These are phyloP conservation scores for Chaetomium tenue DNA, from an alignment of 495 filamentous ascomycete genomes.

Conservation along the genomic window DNA sequence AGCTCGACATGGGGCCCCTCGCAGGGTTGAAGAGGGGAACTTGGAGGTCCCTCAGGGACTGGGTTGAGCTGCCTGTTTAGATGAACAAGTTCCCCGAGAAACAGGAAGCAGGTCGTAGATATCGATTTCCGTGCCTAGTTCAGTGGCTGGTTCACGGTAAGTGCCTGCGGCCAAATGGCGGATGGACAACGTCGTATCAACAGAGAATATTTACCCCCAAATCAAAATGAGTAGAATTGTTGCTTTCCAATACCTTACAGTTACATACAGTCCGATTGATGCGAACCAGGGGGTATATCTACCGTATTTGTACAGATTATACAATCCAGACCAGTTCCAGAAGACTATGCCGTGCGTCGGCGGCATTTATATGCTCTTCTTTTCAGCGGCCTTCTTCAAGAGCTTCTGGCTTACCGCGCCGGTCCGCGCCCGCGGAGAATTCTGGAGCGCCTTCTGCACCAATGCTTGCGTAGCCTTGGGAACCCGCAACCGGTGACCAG, in stretches of 20 bases:
- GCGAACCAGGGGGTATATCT: constrained; percentile 8
- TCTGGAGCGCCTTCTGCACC: constrained; percentile 42
- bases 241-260: background rate
- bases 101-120: too few relatives aligned
- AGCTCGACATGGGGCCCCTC: too few relatives aligned
- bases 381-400: constrained; percentile 16
- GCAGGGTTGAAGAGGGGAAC: too few relatives aligned
- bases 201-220: background rate
- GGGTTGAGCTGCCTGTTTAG: too few relatives aligned
- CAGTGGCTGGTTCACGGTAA: too few relatives aligned
- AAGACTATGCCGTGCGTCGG: background rate
- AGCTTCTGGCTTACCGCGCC: constrained; percentile 18
- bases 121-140: too few relatives aligned
- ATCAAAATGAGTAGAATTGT: background rate
- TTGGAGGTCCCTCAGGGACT: background rate
- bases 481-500: constrained; percentile 59
- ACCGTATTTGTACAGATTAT: constrained; percentile 7
- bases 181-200: too few relatives aligned
- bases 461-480: constrained; percentile 49
- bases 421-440: constrained; percentile 6
- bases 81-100: too few relatives aligned
- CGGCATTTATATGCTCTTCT: constrained; percentile 2
- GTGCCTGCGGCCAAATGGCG: too few relatives aligned
- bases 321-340: constrained; percentile 4
- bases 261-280: background rate